Conservation (phyloP, 2,329 filamentous ascomycete genomes). For the Monosporascus sp. region DNA sequence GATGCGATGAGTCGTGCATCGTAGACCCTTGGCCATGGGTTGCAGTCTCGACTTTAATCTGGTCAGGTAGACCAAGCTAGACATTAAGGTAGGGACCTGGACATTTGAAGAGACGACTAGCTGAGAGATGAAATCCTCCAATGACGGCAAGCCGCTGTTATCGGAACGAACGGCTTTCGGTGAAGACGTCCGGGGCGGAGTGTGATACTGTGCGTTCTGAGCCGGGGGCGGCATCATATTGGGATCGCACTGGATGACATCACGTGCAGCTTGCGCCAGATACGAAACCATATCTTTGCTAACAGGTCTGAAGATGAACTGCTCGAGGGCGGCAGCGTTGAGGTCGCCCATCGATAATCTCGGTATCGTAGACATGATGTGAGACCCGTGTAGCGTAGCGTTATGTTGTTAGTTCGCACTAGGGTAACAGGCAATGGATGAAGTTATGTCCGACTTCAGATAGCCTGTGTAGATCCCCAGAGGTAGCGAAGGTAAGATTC, state of each 20-base stretch:
- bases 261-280: conserved; percentile 66
- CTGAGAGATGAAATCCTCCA: conserved; percentile 88
- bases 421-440: conserved; percentile 1
- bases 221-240: conserved; percentile 45
- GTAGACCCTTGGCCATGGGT: conserved; percentile 90
- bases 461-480: conserved; percentile 1
- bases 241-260: conserved; percentile 76
- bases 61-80: conserved; percentile 86
- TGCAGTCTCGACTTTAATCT: conserved; percentile 80
- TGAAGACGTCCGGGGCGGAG: conserved; percentile 46
- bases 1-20: conserved; percentile 95
- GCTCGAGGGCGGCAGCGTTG: conserved; percentile 71
- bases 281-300: conserved; percentile 71
- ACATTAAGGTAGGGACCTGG: conserved; percentile 96
- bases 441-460: conserved; percentile 2
- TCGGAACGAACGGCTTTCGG: conserved; percentile 39
- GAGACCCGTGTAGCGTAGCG: conserved; percentile 18
- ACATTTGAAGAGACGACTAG: conserved; percentile 91
- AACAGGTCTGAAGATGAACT: conserved; percentile 75
- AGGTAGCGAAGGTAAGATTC: conserved; percentile 16
- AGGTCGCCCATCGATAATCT: conserved; percentile 48
- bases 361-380: conserved; percentile 42
- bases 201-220: conserved; percentile 35
- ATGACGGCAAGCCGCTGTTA: conserved; percentile 61
- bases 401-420: conserved; percentile 4